Percentiles rank a stretch among this genome's conserved stretches.
Conservation (phyloP, 768 basidiomycete genomes). For the Suillus decipiens region DNA sequence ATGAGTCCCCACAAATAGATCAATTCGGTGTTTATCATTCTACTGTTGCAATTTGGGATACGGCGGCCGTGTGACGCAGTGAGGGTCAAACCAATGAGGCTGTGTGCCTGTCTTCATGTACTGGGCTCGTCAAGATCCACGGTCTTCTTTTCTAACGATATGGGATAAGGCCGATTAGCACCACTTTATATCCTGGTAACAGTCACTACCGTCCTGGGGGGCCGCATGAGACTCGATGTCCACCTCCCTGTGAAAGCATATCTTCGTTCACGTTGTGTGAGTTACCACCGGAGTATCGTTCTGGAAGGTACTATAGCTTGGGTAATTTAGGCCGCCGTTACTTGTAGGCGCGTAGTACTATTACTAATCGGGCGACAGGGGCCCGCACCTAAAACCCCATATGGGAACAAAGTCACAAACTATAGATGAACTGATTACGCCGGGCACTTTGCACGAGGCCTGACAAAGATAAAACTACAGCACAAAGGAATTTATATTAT, state of each 20-base stretch:
- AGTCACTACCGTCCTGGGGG: neutral
- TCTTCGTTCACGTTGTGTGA: constrained; percentile 1
- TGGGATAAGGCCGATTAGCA: neutral
- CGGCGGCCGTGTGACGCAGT: neutral
- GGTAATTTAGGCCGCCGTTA: constrained; percentile 10
- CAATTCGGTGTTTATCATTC: neutral
- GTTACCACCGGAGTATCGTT: constrained; percentile 2
- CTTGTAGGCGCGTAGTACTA: neutral
- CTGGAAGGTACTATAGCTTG: too few species aligned
- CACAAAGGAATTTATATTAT: neutral
- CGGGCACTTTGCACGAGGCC: neutral
- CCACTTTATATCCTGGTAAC: neutral
- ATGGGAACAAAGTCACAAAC: constrained; percentile 1
- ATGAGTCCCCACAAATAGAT: neutral
- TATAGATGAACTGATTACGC: neutral
- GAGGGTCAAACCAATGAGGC: neutral
- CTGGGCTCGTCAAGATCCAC: neutral
- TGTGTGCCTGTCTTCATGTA: neutral
- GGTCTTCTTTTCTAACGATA: neutral
- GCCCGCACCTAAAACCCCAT: neutral
- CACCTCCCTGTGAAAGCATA: neutral
- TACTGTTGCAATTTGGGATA: neutral
- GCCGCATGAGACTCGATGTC: neutral
- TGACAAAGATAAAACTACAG: neutral
- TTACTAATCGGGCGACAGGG: constrained; percentile 2